phyloP scores from a whole-genome alignment of 164 flowering plant genomes.

The Piper betle region DNA sequence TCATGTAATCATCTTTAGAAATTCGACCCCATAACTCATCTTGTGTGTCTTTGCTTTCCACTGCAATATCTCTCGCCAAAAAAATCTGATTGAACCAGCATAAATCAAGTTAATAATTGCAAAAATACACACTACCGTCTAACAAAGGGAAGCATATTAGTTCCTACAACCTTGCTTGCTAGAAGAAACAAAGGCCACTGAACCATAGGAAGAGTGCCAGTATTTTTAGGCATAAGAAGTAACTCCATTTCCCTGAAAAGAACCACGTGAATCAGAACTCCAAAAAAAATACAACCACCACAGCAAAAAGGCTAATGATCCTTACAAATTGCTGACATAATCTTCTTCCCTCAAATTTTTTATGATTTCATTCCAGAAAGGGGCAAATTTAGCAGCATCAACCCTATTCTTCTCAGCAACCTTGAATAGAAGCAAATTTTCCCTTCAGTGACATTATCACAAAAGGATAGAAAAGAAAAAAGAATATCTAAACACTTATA shows the following conservation, averaged over 20 bases:
- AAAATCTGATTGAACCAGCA: conserved; percentile 35
- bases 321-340: conserved; percentile 68
- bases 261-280: too few relatives aligned
- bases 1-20: conserved; percentile 87
- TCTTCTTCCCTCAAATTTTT: conserved; percentile 82
- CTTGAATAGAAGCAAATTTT: conserved; percentile 1
- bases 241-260: conserved; percentile 70
- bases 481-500: not conserved
- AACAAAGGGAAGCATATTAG: not conserved
- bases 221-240: conserved; percentile 83
- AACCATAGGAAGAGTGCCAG: conserved; percentile 58
- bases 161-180: conserved; percentile 75
- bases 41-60: conserved; percentile 62
- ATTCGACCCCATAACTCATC: conserved; percentile 82
- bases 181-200: conserved; percentile 99
- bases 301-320: not conserved
- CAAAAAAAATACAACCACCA: too few relatives aligned
- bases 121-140: too few relatives aligned
- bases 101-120: not conserved
- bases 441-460: not conserved
- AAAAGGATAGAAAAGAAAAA: not conserved
- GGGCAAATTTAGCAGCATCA: conserved; percentile 84
- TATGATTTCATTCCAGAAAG: conserved; percentile 93
- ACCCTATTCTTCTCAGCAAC: conserved; percentile 39
- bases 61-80: conserved; percentile 85